A percentile compares a stretch with the other conserved stretches of the same genome.
phyloP scores from a whole-genome alignment of 805 yeast species.

The Candida insectorum region DNA sequence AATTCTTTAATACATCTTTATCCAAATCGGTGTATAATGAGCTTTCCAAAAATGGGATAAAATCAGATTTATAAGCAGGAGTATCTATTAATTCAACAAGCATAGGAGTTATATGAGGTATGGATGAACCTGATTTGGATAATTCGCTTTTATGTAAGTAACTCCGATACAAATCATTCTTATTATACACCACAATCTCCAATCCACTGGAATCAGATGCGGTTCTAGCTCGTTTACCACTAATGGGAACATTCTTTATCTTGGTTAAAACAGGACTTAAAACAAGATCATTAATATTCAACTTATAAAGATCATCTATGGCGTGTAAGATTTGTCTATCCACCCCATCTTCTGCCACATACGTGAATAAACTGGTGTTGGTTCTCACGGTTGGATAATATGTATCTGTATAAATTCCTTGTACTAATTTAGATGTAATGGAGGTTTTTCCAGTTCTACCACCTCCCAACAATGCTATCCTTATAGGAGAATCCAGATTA shows the following conservation, averaged over 20 bases:
- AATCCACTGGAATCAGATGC: conserved; percentile 27
- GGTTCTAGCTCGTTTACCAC: conserved; percentile 8
- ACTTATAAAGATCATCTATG: not conserved
- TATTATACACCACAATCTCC: conserved; percentile 13
- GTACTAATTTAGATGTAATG: conserved; percentile 45
- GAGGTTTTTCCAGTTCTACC: conserved; percentile 60
- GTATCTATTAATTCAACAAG: conserved; percentile 70
- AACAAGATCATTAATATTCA: conserved; percentile 11
- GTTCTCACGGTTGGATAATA: conserved; percentile 72
- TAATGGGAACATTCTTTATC: conserved; percentile 4
- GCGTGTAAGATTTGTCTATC: conserved; percentile 7
- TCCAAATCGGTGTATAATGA: conserved; percentile 63
- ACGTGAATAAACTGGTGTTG: conserved; percentile 57
- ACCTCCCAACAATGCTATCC: conserved; percentile 62
- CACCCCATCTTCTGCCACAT: conserved; percentile 33
- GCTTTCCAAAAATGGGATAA: conserved; percentile 74
- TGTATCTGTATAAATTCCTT: conserved; percentile 56
- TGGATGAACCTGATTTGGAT: not conserved
- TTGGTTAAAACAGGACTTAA: conserved; percentile 25
- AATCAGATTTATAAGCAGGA: conserved; percentile 63
- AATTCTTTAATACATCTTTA: conserved; percentile 53
- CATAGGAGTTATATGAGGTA: conserved; percentile 48
- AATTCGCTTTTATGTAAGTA: conserved; percentile 6
- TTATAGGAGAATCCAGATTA: conserved; percentile 40
- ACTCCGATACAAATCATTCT: conserved; percentile 8